Evolutionary conservation across 2,329 filamentous ascomycete species (phyloP).

Genomic region (Triangularia verruculosa): DNA sequence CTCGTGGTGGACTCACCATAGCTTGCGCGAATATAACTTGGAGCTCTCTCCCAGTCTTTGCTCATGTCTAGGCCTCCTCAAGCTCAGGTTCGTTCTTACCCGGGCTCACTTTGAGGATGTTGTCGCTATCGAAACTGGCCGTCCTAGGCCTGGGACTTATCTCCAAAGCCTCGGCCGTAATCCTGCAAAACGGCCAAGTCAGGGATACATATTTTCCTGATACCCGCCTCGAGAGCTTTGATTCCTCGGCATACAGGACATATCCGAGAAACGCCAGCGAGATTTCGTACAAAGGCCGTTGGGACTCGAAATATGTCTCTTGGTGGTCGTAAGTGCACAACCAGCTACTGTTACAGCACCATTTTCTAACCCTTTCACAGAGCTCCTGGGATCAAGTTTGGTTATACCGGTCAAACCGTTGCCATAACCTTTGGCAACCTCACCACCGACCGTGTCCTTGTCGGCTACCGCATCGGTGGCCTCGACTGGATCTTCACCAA

Average conservation of each 20-base stretch:
- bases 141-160: conserved; percentile 24
- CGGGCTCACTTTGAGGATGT: conserved; percentile 16
- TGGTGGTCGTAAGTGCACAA: conserved; percentile 54
- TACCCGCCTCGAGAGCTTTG: conserved; percentile 36
- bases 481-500: conserved; percentile 62
- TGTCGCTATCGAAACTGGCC: conserved; percentile 15
- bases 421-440: conserved; percentile 53
- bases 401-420: conserved; percentile 52
- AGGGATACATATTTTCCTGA: conserved; percentile 40
- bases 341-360: neutral
- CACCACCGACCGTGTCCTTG: conserved; percentile 47
- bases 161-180: conserved; percentile 30
- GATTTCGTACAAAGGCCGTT: conserved; percentile 60
- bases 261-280: conserved; percentile 52
- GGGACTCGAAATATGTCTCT: conserved; percentile 58
- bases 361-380: conserved; percentile 29
- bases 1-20: neutral
- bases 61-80: neutral
- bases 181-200: conserved; percentile 43
- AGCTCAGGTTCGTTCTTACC: neutral
- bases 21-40: neutral
- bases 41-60: neutral
- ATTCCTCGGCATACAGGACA: conserved; percentile 37
- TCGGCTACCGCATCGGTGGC: conserved; percentile 57
- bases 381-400: conserved; percentile 53